A percentile compares a stretch with the other conserved stretches of the same genome.
These are phyloP conservation scores for Crithidia bombi DNA, from an alignment of 208 protist species.

Conservation along the genomic window DNA sequence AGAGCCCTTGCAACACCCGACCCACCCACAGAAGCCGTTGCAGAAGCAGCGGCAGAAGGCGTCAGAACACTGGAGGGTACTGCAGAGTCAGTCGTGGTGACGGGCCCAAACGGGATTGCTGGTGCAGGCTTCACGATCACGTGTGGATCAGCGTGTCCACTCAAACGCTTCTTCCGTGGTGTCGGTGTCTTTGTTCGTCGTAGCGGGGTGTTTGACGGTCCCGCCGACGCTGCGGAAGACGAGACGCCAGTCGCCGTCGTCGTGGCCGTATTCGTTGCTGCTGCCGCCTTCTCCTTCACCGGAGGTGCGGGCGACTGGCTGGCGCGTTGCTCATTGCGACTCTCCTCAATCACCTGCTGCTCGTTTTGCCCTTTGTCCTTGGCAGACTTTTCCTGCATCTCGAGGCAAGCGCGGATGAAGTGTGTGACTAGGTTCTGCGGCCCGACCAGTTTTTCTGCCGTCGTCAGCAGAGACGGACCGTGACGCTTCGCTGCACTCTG, in stretches of 20 bases:
- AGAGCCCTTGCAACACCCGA: background rate
- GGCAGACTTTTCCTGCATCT: conserved; percentile 45
- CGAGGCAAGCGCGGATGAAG: conserved; percentile 88
- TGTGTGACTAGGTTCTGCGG: conserved; percentile 81
- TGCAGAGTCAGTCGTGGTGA: no score
- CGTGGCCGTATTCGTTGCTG: background rate
- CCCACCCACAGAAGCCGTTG: background rate
- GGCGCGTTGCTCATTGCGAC: conserved; percentile 49
- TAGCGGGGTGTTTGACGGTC: background rate
- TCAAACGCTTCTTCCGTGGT: conserved; percentile 24
- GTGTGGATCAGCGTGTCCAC: conserved; percentile 32
- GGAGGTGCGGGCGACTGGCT: conserved; percentile 50
- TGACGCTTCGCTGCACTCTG: conserved; percentile 65
- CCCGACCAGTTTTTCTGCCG: conserved; percentile 66
- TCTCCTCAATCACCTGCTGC: conserved; percentile 56
- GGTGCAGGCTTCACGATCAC: conserved; percentile 13
- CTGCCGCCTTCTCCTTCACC: conserved; percentile 5
- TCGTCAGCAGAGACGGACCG: conserved; percentile 51
- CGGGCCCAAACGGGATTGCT: background rate
- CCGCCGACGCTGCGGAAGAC: background rate
- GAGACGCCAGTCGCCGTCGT: background rate
- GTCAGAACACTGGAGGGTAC: background rate
- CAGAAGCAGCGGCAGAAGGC: background rate
- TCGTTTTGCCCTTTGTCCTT: conserved; percentile 53
- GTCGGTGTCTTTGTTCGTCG: conserved; percentile 13